phyloP scores from a whole-genome alignment of 2,329 filamentous ascomycete genomes.

The Aspergillus pseudonomiae region DNA sequence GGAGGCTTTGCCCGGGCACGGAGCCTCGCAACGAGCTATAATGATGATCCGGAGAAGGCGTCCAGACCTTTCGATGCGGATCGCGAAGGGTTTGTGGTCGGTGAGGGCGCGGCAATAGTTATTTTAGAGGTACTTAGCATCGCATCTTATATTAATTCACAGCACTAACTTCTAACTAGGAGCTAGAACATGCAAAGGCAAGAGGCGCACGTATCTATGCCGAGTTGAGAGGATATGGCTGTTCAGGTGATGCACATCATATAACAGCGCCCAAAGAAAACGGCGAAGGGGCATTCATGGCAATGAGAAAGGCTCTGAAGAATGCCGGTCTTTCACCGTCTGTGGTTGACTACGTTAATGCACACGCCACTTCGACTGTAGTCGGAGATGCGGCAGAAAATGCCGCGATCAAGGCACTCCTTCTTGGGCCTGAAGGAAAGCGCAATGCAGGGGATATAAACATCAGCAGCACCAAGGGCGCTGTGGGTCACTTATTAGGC shows the following conservation, averaged over 20 bases:
- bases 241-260: constrained; percentile 87
- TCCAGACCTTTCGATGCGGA: constrained; percentile 85
- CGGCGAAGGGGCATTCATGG: constrained; percentile 76
- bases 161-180: constrained; percentile 45
- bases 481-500: constrained; percentile 86
- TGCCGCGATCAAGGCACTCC: constrained; percentile 73
- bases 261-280: constrained; percentile 88
- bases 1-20: constrained; percentile 88
- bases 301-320: constrained; percentile 82
- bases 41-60: constrained; percentile 68
- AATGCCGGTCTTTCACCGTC: constrained; percentile 70
- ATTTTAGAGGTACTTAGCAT: constrained; percentile 67
- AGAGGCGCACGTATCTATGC: constrained; percentile 84
- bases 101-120: constrained; percentile 86
- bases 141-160: neutral
- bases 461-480: constrained; percentile 91
- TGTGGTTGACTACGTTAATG: constrained; percentile 88
- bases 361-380: constrained; percentile 85
- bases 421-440: constrained; percentile 73
- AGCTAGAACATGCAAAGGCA: constrained; percentile 80
- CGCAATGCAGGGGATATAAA: constrained; percentile 66
- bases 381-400: constrained; percentile 91
- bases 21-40: constrained; percentile 81
- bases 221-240: constrained; percentile 85
- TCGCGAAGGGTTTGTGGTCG: constrained; percentile 85